Conservation (phyloP, 2,329 filamentous ascomycete species). For the Xylariaceae sp. region DNA sequence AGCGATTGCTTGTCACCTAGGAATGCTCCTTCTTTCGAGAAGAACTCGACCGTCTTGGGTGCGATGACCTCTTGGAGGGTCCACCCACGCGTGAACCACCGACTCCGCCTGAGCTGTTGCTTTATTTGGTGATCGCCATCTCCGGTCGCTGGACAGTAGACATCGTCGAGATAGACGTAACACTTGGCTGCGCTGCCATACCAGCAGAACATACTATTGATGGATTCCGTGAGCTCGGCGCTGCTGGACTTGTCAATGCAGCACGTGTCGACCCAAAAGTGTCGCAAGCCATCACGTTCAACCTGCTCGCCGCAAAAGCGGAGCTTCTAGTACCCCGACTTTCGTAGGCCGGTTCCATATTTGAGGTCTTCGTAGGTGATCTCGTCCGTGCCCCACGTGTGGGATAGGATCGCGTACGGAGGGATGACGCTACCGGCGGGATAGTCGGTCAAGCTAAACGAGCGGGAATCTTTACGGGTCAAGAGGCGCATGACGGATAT, state of each 20-base stretch:
- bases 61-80: no score
- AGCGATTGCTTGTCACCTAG: no score
- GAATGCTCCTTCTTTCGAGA: no score
- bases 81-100: no score
- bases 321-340: slow-evolving; percentile 2
- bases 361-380: neutral
- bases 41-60: no score
- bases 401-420: neutral
- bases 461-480: neutral
- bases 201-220: slow-evolving; percentile 1
- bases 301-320: neutral
- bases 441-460: neutral
- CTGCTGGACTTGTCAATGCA: slow-evolving; percentile 3
- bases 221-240: neutral
- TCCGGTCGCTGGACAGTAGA: neutral
- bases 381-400: neutral
- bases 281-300: neutral
- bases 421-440: neutral
- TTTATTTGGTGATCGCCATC: no score
- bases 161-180: neutral
- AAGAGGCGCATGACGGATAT: neutral
- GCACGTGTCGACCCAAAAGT: neutral
- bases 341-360: neutral
- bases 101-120: neutral
- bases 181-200: neutral